phyloP scores from a whole-genome alignment of 441 rosid species.

The Melastoma candidum region DNA sequence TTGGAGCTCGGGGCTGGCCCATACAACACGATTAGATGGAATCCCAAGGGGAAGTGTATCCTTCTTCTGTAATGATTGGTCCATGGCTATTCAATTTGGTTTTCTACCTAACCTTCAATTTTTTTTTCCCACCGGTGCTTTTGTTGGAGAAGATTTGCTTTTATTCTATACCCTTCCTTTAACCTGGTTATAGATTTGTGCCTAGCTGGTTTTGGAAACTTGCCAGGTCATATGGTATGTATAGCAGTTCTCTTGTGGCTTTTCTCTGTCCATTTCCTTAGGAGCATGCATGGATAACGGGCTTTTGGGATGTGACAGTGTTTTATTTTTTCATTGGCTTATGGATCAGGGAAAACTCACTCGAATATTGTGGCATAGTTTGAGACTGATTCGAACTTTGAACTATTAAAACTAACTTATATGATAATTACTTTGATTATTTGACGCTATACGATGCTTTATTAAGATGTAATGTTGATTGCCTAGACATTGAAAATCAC shows the following conservation, averaged over 20 bases:
- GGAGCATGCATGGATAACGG: neutral
- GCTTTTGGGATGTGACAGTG: too few species aligned
- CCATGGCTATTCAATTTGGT: neutral
- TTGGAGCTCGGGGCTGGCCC: slow-evolving; percentile 88
- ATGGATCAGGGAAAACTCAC: too few species aligned
- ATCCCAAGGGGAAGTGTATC: slow-evolving; percentile 89
- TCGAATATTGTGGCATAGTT: too few species aligned
- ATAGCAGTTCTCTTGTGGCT: slow-evolving; percentile 8
- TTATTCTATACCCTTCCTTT: slow-evolving; percentile 19
- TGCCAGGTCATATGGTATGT: slow-evolving; percentile 93
- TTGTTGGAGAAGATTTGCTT: slow-evolving; percentile 2
- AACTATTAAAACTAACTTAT: too few species aligned
- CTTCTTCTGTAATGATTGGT: slow-evolving; percentile 9
- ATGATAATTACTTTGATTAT: too few species aligned
- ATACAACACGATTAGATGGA: slow-evolving; percentile 86
- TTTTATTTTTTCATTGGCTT: too few species aligned
- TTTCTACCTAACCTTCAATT: neutral
- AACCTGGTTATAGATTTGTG: slow-evolving; percentile 52
- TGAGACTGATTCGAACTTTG: too few species aligned
- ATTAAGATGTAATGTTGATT: too few species aligned
- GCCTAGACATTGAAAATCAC: too few species aligned
- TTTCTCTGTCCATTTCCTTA: slow-evolving; percentile 11
- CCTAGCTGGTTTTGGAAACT: slow-evolving; percentile 96
- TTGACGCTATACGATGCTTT: too few species aligned
- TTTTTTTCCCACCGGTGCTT: neutral